These are phyloP conservation scores for Pelargonium australe DNA, from an alignment of 441 rosid species.

Conservation along the genomic window DNA sequence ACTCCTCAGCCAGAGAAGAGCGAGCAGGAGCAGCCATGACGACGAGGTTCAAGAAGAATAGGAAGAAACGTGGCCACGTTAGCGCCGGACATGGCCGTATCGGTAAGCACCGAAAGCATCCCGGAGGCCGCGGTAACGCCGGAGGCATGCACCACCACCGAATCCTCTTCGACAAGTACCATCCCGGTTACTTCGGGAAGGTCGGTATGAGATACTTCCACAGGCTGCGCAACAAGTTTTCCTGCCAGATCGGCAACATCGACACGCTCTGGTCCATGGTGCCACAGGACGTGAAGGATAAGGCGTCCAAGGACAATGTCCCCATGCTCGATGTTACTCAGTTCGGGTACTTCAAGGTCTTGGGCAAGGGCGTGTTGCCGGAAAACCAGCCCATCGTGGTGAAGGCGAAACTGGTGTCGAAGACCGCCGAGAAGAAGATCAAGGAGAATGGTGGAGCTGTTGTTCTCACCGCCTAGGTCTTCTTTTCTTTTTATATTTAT, in stretches of 20 bases:
- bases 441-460: slow-evolving; percentile 56
- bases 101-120: slow-evolving; percentile 84
- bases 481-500: no score
- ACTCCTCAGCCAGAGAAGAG: no score
- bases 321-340: slow-evolving; percentile 74
- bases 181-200: slow-evolving; percentile 82
- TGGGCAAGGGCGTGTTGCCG: slow-evolving; percentile 71
- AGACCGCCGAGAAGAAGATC: slow-evolving; percentile 79
- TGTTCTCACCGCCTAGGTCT: background rate
- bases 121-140: slow-evolving; percentile 82
- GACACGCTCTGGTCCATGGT: slow-evolving; percentile 80
- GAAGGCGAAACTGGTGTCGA: slow-evolving; percentile 71
- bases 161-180: slow-evolving; percentile 87
- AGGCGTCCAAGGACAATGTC: slow-evolving; percentile 48
- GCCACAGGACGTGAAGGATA: slow-evolving; percentile 55
- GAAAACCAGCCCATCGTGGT: slow-evolving; percentile 58
- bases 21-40: slow-evolving; percentile 32
- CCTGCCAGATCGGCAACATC: slow-evolving; percentile 66
- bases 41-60: slow-evolving; percentile 71
- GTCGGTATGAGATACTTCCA: slow-evolving; percentile 89
- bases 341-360: slow-evolving; percentile 68
- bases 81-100: slow-evolving; percentile 86
- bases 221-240: slow-evolving; percentile 72
- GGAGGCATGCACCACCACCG: slow-evolving; percentile 93
- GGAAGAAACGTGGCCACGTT: slow-evolving; percentile 89